Evolutionary conservation across 495 filamentous ascomycete species (phyloP).

Genomic region (Penicillium cataractarum): DNA sequence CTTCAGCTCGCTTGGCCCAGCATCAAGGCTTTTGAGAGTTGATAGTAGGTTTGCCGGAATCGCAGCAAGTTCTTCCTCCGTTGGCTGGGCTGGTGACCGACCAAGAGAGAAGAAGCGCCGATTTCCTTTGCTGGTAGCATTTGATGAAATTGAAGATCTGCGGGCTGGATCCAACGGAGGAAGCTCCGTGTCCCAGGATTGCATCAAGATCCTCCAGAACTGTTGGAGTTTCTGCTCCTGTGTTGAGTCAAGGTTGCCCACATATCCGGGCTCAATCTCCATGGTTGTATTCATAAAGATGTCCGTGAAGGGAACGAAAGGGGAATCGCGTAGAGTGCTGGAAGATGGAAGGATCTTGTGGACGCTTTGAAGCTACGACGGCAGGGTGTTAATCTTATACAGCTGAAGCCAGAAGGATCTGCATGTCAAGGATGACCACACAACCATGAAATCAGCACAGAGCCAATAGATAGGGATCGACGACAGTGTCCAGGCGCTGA

Average conservation of each 20-base stretch:
- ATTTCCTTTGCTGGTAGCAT: not conserved
- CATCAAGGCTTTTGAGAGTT: conserved; percentile 24
- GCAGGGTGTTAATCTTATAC: conserved; percentile 1
- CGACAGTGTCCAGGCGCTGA: not conserved
- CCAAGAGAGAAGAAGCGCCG: conserved; percentile 26
- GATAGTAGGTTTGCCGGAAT: conserved; percentile 26
- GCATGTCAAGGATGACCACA: not conserved
- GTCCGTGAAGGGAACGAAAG: not conserved
- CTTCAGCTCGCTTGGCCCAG: conserved; percentile 29
- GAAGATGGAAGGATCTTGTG: no score
- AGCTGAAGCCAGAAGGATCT: not conserved
- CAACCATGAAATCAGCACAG: not conserved
- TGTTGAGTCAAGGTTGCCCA: conserved; percentile 19
- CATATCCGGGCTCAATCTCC: conserved; percentile 10
- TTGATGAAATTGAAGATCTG: conserved; percentile 9
- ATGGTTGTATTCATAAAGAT: not conserved
- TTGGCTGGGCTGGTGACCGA: conserved; percentile 17
- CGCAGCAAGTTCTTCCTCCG: conserved; percentile 14
- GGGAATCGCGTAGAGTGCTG: not conserved
- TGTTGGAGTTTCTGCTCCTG: conserved; percentile 21
- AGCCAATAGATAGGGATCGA: not conserved
- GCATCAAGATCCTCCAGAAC: conserved; percentile 26
- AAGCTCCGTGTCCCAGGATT: conserved; percentile 22
- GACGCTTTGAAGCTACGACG: not conserved
- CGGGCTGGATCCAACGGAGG: conserved; percentile 8